Evolutionary conservation across 2,329 filamentous ascomycete genomes (phyloP).

Genomic region (Elsinoe arachidis): DNA sequence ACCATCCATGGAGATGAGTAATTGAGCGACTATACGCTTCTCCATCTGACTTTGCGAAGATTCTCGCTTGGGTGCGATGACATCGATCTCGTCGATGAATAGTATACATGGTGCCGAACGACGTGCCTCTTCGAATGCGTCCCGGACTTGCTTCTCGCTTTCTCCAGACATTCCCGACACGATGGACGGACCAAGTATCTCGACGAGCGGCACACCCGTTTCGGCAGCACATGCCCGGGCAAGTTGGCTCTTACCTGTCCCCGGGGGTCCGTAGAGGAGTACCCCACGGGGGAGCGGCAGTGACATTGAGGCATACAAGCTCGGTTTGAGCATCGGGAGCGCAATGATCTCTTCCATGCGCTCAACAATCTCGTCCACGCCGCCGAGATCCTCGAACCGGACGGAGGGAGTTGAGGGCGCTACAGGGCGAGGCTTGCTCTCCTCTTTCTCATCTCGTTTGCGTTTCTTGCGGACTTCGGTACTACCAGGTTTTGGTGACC

Average conservation of each 20-base stretch:
- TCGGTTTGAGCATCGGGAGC: slow-evolving; percentile 60
- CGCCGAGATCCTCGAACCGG: slow-evolving; percentile 63
- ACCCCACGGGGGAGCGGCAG: slow-evolving; percentile 66
- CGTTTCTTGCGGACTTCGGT: slow-evolving; percentile 61
- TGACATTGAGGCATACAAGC: slow-evolving; percentile 56
- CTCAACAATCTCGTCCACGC: slow-evolving; percentile 62
- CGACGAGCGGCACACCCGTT: slow-evolving; percentile 67
- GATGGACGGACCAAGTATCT: slow-evolving; percentile 72
- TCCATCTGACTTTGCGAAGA: slow-evolving; percentile 82
- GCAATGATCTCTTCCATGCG: slow-evolving; percentile 64
- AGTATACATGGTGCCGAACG: slow-evolving; percentile 78
- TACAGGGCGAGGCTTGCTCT: not conserved
- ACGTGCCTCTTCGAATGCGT: slow-evolving; percentile 82
- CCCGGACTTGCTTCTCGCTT: slow-evolving; percentile 76
- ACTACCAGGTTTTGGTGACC: slow-evolving; percentile 31
- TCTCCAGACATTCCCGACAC: slow-evolving; percentile 84
- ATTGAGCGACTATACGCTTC: slow-evolving; percentile 72
- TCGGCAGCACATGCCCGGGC: slow-evolving; percentile 70
- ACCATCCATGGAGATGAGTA: slow-evolving; percentile 77
- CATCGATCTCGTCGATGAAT: slow-evolving; percentile 88
- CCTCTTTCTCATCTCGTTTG: slow-evolving; percentile 43
- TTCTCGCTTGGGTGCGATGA: slow-evolving; percentile 79
- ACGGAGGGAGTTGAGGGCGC: slow-evolving; percentile 56
- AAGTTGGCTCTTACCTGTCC: slow-evolving; percentile 79
- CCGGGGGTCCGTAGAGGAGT: slow-evolving; percentile 71